Evolutionary conservation across 345 rosid genomes (phyloP), one percentile per base, ranked within the genome.

Genomic region (Aquilaria sinensis): DNA sequence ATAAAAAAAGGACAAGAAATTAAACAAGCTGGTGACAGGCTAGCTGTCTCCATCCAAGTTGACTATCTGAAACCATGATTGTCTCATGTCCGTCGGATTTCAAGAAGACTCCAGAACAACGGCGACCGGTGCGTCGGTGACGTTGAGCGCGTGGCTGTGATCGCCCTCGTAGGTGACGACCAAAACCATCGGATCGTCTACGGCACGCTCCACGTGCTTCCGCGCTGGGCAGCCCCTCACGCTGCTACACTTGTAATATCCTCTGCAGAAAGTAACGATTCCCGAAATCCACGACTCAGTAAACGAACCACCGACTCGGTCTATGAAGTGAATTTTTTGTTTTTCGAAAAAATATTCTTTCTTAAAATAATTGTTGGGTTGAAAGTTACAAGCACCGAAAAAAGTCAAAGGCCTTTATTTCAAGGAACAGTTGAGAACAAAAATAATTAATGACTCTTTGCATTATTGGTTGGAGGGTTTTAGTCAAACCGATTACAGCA

Each of bases 171-270:
- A 89, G 8, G 96, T 85, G 33, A 89, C 86, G 41, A 81, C 74
- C 31, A 89, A 78, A 80, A 87, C 87, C 82, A 75, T 79, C 32
- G 92, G 72, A 60, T 89, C 88, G 70, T 87, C 96, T 0, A 72
- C 61, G 9, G 88, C 91, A 54, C 96, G 76, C 77, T 89, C 96
- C 71, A 89, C 94, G 58, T 89, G 96, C 71, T 89, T 89, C 53
- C 94, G 81, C 41, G 96, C 96, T 29, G 96, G 94, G 34, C 96
- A 89, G 0, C 89, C 94, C 73, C 88, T 77, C 34, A 87, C 71
- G 64, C 89, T 87, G 65, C 96, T 89, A 69, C 96, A 89, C 60
- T 81, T 89, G 84, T 89, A 89, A 72, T 89, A 89, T 11, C 94
- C 96, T 74, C 94, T 89, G 73, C 2, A 37, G 1, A 37, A 37